A percentile compares a stretch with the other conserved stretches of the same genome.
Evolutionary conservation across 83 land plant species (phyloP).

Genomic region (Picea abies): DNA sequence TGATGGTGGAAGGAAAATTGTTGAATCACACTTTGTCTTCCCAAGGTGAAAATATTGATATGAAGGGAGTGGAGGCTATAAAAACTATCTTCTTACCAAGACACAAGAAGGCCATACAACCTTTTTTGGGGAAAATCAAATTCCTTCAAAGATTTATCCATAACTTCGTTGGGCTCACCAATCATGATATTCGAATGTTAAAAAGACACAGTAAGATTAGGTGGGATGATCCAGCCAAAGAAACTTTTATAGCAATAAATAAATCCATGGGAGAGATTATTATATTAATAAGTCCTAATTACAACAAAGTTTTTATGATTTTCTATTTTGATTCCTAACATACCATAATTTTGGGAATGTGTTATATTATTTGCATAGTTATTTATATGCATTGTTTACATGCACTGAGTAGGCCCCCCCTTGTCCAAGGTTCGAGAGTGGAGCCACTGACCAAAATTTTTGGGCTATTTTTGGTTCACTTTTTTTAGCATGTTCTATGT

Average conservation of each 20-base stretch:
- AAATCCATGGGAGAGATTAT: no score
- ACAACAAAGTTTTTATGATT: neutral
- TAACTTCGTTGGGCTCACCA: neutral
- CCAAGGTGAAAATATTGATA: neutral
- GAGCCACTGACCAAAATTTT: no score
- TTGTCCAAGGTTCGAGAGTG: no score
- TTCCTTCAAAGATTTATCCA: neutral
- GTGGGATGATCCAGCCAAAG: no score
- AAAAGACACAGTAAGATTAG: no score
- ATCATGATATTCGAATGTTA: neutral
- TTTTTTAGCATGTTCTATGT: no score
- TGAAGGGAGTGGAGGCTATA: neutral
- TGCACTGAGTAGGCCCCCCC: no score
- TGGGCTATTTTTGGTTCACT: no score
- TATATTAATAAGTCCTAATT: neutral
- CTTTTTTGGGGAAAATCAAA: no score
- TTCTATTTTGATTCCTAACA: neutral
- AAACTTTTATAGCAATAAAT: no score
- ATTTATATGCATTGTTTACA: no score
- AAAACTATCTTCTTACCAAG: neutral
- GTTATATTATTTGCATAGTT: no score
- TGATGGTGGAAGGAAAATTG: neutral
- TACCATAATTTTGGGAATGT: neutral
- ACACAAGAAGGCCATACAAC: neutral
- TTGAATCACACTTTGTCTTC: neutral